phyloP scores from a whole-genome alignment of 2,329 filamentous ascomycete species.

The Penicillium sp. region DNA sequence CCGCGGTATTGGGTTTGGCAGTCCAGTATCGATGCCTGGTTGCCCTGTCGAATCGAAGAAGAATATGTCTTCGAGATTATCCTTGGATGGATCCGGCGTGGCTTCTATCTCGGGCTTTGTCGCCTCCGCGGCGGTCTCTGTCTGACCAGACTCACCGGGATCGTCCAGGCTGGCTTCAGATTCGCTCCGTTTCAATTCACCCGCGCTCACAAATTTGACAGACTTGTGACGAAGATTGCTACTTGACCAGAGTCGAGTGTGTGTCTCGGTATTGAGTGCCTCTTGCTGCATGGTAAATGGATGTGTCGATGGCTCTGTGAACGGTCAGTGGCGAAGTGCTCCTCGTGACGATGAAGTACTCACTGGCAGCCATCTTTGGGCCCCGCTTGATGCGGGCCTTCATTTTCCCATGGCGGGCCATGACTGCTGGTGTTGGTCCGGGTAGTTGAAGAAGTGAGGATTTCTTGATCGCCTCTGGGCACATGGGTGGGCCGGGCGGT shows the following conservation, averaged over 20 bases:
- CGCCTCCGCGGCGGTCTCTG: neutral
- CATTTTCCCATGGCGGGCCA: constrained; percentile 26
- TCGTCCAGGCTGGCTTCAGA: constrained; percentile 10
- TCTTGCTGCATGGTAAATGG: constrained; percentile 52
- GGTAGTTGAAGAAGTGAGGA: neutral
- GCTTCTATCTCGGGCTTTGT: constrained; percentile 5
- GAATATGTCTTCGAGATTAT: constrained; percentile 20
- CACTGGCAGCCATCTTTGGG: constrained; percentile 1
- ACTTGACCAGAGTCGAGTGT: constrained; percentile 46
- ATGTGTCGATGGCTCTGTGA: constrained; percentile 17
- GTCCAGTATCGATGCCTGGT: constrained; percentile 23
- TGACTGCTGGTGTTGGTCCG: constrained; percentile 1
- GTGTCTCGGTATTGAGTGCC: constrained; percentile 53
- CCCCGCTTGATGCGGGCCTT: constrained; percentile 20
- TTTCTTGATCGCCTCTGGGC: neutral
- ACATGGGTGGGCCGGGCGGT: neutral
- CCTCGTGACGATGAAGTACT: neutral
- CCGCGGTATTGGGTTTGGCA: constrained; percentile 23
- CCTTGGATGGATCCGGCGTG: constrained; percentile 13
- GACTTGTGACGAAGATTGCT: constrained; percentile 51
- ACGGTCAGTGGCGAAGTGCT: constrained; percentile 5
- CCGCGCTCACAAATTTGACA: constrained; percentile 59
- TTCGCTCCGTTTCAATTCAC: constrained; percentile 41
- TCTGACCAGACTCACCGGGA: neutral
- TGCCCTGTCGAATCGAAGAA: constrained; percentile 36